Evolutionary conservation across 257 asterid species (phyloP).

Genomic region (Thymus mandschuricus): DNA sequence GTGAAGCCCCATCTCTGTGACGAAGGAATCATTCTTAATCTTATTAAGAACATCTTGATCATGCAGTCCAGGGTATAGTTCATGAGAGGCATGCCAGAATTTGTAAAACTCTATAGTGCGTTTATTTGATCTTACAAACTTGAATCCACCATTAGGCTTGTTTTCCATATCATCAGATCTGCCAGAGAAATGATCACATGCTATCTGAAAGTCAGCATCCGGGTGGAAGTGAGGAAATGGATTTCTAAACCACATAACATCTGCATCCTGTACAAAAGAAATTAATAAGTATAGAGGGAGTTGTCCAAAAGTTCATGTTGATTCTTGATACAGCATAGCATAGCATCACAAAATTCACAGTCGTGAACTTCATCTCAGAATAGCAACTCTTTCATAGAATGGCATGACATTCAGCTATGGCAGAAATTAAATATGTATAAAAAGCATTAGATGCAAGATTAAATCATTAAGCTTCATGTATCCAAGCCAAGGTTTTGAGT

Average conservation of each 20-base stretch:
- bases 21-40: conserved; percentile 53
- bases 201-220: conserved; percentile 69
- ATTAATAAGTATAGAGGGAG: conserved; percentile 10
- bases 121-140: conserved; percentile 58
- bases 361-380: conserved; percentile 17
- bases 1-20: conserved; percentile 50
- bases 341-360: neutral
- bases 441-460: neutral
- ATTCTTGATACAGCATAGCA: neutral
- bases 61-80: conserved; percentile 57
- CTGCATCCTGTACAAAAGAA: conserved; percentile 58
- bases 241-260: conserved; percentile 74
- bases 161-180: conserved; percentile 46
- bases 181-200: conserved; percentile 72
- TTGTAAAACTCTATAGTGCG: conserved; percentile 73
- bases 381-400: conserved; percentile 9
- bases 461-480: conserved; percentile 3
- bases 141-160: conserved; percentile 74
- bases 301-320: conserved; percentile 1
- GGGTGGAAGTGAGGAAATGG: conserved; percentile 61
- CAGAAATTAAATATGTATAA: neutral
- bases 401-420: conserved; percentile 5
- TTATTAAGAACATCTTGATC: conserved; percentile 77
- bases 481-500: conserved; percentile 6
- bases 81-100: conserved; percentile 64